Evolutionary conservation across 441 rosid species (phyloP).

Genomic region (Adansonia rubrostipa): DNA sequence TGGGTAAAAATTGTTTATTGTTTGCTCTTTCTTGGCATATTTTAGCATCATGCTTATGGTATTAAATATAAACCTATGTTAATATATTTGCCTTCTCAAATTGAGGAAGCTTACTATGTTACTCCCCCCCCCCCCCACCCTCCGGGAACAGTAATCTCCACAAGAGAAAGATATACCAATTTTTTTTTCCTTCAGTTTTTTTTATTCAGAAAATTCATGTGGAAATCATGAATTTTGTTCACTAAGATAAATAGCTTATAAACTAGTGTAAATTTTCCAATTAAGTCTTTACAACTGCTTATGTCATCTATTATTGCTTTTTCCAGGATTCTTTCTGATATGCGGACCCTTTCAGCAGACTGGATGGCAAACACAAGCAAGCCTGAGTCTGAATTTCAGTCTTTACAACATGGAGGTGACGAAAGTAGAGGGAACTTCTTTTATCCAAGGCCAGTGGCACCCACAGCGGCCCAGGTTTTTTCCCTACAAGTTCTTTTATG

Average conservation of each 20-base stretch:
- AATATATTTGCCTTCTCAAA: not conserved
- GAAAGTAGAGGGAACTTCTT: constrained; percentile 81
- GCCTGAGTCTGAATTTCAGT: constrained; percentile 79
- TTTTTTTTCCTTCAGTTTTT: not conserved
- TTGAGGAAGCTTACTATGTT: not conserved
- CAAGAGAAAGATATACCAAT: not conserved
- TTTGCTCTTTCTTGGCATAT: constrained; percentile 2
- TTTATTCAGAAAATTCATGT: not conserved
- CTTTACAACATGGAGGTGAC: constrained; percentile 78
- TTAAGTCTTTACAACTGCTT: constrained; percentile 23
- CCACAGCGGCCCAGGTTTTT: constrained; percentile 95
- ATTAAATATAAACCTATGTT: constrained; percentile 20
- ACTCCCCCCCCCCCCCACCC: not conserved
- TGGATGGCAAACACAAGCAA: constrained; percentile 99
- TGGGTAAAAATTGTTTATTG: constrained; percentile 1
- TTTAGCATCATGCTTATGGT: not conserved
- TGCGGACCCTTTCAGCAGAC: constrained; percentile 99
- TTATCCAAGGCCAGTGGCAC: constrained; percentile 98
- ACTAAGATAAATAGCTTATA: not conserved
- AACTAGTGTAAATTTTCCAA: constrained; percentile 10
- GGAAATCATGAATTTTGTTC: constrained; percentile 15
- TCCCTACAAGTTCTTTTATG: constrained; percentile 24
- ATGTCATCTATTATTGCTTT: constrained; percentile 35
- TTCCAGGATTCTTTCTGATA: constrained; percentile 99
- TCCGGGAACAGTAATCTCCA: not conserved